Base-by-base conservation (phyloP, 257 asterid genomes). In the Leptodermis oblonga region DNA sequence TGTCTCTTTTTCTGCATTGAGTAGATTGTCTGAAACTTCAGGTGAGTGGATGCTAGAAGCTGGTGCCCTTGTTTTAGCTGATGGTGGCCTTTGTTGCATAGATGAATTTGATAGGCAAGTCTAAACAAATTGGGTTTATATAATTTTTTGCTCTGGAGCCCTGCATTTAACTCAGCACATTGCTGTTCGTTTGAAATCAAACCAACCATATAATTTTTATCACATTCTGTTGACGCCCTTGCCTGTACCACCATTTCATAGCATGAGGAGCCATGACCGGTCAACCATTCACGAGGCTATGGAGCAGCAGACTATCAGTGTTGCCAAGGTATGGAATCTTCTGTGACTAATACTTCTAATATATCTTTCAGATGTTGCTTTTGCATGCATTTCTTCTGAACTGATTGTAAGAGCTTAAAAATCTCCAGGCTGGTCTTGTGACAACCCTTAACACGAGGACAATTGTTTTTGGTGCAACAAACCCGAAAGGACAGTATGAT, bases 41-140 rank as follows among this genome's bases (percentile, higher is more conserved):
- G 99, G 99, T 76, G 97, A 94, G 72, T 94, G 99, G 99, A 80
- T 94, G 95, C 82, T 94, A 73, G 99, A 94, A 91, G 99, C 99
- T 68, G 99, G 99, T 71, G 97, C 97, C 61, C 88, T 94, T 70
- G 99, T 94, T 66, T 80, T 94, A 79, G 99, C 99, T 68, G 99
- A 94, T 76, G 99, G 99, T 25, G 99, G 99, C 68, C 86, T 94
- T 78, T 94, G 99, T 77, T 94, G 99, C 85, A 94, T 94, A 66
- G 99, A 94, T 74, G 99, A 94, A 76, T 91, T 94, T 85, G 99
- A 91, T 75, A 90, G 99, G 97, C 59, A 70, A 11, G 59, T n/a
- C 48, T 25, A 26, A 28, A 36, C 56, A 26, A 56, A 11, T 18
- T 42, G 20, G 56, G 17, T 56, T 70, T n/a, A 20, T 18, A 7